A percentile compares a stretch with the other conserved stretches of the same genome.
These are phyloP conservation scores for Picea abies DNA, from an alignment of 83 land plant genomes.

Conservation along the genomic window DNA sequence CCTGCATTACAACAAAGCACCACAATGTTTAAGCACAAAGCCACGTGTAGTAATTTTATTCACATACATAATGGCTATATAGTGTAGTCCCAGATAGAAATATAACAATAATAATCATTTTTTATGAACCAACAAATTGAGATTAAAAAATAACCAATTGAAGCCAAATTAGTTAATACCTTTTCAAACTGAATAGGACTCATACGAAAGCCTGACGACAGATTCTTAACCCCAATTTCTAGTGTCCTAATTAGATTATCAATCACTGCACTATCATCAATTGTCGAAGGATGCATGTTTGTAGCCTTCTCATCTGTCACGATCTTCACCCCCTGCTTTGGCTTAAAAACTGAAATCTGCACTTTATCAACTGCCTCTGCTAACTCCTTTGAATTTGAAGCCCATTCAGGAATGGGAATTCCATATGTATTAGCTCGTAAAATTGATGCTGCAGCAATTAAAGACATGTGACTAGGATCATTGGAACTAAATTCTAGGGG, in stretches of 20 bases:
- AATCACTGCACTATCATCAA: conserved; percentile 83
- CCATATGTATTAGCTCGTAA: conserved; percentile 86
- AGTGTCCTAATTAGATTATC: conserved; percentile 56
- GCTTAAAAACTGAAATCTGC: conserved; percentile 72
- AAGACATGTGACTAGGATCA: conserved; percentile 74
- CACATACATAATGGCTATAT: no score
- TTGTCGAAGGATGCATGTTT: conserved; percentile 48
- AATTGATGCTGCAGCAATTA: conserved; percentile 75
- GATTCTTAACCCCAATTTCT: conserved; percentile 42
- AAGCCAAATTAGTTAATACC: conserved; percentile 39
- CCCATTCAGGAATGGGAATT: conserved; percentile 86
- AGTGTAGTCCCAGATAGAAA: neutral
- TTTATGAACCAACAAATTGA: conserved; percentile 7
- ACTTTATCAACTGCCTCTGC: conserved; percentile 73
- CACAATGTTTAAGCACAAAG: neutral
- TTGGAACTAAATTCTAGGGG: conserved; percentile 66
- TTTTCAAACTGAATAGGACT: conserved; percentile 94
- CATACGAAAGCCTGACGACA: conserved; percentile 75
- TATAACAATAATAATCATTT: neutral
- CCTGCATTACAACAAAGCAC: conserved; percentile 20
- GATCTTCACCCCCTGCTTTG: conserved; percentile 87
- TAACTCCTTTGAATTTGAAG: conserved; percentile 48
- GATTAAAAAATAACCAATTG: neutral
- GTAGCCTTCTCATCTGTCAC: conserved; percentile 98
- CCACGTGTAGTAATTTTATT: no score